Percentiles rank a stretch among this genome's conserved stretches.
phyloP scores from a whole-genome alignment of 768 basidiomycete species.

The Leucocoprinus leucothites region DNA sequence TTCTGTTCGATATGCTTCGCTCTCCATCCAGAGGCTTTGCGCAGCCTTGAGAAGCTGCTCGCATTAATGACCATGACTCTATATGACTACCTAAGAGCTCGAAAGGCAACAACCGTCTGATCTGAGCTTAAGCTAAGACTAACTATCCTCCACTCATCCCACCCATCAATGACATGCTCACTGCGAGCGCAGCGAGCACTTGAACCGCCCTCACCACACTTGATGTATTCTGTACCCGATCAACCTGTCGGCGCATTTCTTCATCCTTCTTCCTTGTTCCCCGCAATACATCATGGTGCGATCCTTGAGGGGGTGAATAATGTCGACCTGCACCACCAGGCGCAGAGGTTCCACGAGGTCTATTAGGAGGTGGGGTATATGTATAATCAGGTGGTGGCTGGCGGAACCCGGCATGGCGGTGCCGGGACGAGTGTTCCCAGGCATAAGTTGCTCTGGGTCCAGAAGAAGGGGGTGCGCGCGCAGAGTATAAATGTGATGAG shows the following conservation, averaged over 20 bases:
- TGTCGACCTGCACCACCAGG: conserved; percentile 5
- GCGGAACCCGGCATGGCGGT: conserved; percentile 15
- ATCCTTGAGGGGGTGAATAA: conserved; percentile 14
- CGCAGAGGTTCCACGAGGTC: conserved; percentile 9
- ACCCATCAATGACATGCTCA: conserved; percentile 21
- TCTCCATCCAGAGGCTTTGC: not conserved
- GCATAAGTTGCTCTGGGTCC: conserved; percentile 35
- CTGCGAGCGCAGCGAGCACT: conserved; percentile 20
- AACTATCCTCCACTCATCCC: conserved; percentile 14
- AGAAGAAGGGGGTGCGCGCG: conserved; percentile 24
- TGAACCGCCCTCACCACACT: conserved; percentile 25
- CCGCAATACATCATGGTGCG: conserved; percentile 10
- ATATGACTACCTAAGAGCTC: too few relatives aligned
- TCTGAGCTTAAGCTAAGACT: not conserved
- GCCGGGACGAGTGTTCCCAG: conserved; percentile 29
- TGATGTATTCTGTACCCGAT: conserved; percentile 25
- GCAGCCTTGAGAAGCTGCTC: not conserved
- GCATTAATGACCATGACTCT: too few relatives aligned
- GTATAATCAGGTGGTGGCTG: conserved; percentile 20
- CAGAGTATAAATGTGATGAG: conserved; percentile 18
- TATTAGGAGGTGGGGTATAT: conserved; percentile 17
- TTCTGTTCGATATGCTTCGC: not conserved
- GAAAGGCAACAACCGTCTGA: too few relatives aligned
- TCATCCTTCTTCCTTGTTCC: conserved; percentile 13
- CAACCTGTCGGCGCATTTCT: conserved; percentile 16